Base-by-base conservation (phyloP, 768 basidiomycete species). In the Leucosporidium yakuticum region DNA sequence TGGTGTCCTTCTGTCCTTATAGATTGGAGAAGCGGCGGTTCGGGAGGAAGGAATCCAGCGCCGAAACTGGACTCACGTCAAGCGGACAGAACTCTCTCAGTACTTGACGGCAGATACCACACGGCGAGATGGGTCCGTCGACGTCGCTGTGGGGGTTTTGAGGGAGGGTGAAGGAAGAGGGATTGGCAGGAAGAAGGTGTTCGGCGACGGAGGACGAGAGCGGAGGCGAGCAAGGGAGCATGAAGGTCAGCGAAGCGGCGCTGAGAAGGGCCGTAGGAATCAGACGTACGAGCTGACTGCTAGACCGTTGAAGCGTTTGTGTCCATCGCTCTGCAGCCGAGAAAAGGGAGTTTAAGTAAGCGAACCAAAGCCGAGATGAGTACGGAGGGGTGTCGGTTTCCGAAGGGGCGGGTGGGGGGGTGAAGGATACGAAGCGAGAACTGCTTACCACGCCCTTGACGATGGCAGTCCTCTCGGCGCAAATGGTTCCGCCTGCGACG, bases 81-180 rank as follows among this genome's bases (percentile, higher is more conserved):
- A 84, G 83, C 9, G 83, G 78, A 74, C 89, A 92, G 74, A 95
- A 94, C 75, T 95, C 92, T 8, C 73, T 49, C 39, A 76, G 61
- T 63, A 96, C 84, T 77, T 97, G 94, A 12, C 95, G 87, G 74
- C 94, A 99, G 57, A 94, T 86, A 3, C 95, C 95, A 77, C 96
- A 98, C 0, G 95, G 95, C 2, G 92, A 88, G 57, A 89, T 80
- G 0, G 86, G 77, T 0, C 81, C 76, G 0, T 83, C 74, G 4
- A 94, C 86, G 70, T 95, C 88, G 25, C 90, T 93, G 75, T 27
- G 34, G 50, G 25, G 39, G 39, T 27, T 14, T 1, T 27, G 20
- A 48, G 15, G 25, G 19, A 2, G 4, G 15, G 25, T 31, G 23
- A 7, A 21, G 20, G 6, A 23, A 15, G 21, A 4, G 4, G n/a